These are phyloP conservation scores for Cytospora leucostoma DNA, from an alignment of 2,329 filamentous ascomycete species.

Conservation along the genomic window DNA sequence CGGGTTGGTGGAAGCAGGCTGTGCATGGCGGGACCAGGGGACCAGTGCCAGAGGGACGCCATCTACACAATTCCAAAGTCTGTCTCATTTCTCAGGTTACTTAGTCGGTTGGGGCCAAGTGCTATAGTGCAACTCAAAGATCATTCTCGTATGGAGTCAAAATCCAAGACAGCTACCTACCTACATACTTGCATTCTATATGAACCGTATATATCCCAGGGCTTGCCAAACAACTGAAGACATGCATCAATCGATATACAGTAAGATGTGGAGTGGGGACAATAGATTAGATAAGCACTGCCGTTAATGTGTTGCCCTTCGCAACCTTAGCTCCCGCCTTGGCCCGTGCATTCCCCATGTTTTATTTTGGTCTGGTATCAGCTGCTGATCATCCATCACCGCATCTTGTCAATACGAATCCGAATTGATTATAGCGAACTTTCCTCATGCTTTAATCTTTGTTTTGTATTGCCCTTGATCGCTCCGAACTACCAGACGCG, in stretches of 20 bases:
- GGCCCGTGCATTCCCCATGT: neutral
- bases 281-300: neutral
- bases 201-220: no score
- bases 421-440: neutral
- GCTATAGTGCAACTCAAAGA: no score
- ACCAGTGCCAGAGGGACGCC: no score
- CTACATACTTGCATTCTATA: neutral
- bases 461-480: neutral
- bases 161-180: neutral
- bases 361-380: neutral
- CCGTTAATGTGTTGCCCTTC: slow-evolving; percentile 1
- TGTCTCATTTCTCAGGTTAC: no score
- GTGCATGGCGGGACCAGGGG: no score
- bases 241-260: no score
- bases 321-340: neutral
- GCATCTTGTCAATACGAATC: neutral
- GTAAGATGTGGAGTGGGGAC: no score
- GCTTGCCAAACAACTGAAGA: no score
- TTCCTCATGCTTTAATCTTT: neutral
- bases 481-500: neutral
- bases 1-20: no score
- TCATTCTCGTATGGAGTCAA: neutral
- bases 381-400: neutral
- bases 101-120: no score
- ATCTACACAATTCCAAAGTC: no score